These are phyloP conservation scores for Cyclotella cryptica DNA, from an alignment of 108 stramenopile species.

Conservation along the genomic window DNA sequence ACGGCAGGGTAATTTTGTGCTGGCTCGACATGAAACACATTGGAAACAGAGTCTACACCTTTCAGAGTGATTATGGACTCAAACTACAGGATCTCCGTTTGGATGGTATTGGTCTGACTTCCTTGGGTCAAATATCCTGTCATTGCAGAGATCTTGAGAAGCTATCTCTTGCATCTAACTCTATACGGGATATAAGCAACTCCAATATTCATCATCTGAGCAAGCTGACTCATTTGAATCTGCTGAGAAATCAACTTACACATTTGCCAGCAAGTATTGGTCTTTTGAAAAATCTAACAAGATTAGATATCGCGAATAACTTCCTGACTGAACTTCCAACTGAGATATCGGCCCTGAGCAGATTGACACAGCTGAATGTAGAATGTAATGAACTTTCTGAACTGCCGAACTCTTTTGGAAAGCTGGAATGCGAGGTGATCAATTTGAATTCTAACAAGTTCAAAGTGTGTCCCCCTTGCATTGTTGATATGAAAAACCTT, in stretches of 20 bases:
- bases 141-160: slow-evolving; percentile 25
- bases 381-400: slow-evolving; percentile 44
- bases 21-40: slow-evolving; percentile 28
- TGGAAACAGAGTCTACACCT: slow-evolving; percentile 35
- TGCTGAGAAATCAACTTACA: slow-evolving; percentile 41
- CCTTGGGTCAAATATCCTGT: slow-evolving; percentile 7
- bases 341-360: slow-evolving; percentile 31
- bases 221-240: slow-evolving; percentile 31
- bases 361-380: slow-evolving; percentile 34
- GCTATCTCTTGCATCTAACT: slow-evolving; percentile 48
- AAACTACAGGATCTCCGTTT: slow-evolving; percentile 17
- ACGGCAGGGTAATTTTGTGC: slow-evolving; percentile 23
- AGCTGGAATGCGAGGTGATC: slow-evolving; percentile 28
- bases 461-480: slow-evolving; percentile 27
- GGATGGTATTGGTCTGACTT: slow-evolving; percentile 30
- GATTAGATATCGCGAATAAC: slow-evolving; percentile 45
- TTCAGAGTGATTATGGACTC: slow-evolving; percentile 15
- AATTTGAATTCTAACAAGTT: slow-evolving; percentile 44
- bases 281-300: slow-evolving; percentile 14
- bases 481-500: slow-evolving; percentile 26
- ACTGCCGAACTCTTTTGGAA: slow-evolving; percentile 30
- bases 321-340: slow-evolving; percentile 35
- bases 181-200: slow-evolving; percentile 32
- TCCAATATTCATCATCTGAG: slow-evolving; percentile 26
- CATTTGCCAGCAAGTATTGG: slow-evolving; percentile 31